Evolutionary conservation across 2,329 filamentous ascomycete genomes (phyloP), one percentile per base, ranked within the genome.

Genomic region (Plenodomus lindquistii): DNA sequence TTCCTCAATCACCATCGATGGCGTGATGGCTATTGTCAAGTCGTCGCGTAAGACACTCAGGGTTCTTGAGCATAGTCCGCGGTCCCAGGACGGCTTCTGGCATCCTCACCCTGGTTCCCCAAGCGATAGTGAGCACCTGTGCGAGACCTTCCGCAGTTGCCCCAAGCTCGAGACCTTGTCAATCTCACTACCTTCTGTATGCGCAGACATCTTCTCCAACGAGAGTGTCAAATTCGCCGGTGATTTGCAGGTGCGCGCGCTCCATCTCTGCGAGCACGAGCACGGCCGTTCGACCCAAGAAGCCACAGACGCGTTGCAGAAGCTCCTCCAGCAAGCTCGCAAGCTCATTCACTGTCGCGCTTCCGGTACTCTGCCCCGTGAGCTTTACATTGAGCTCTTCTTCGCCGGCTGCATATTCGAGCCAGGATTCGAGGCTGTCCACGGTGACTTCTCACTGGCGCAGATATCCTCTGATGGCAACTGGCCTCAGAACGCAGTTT

Each of bases 11-110:
- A 77, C 78, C 18, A 79, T 81, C 36, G 75, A 79, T 31, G 76
- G 78, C 39, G 75, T 82, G 51, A 77, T 81, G 60, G 75, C 78
- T 18, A 71, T 82, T 19, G 75, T 81, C 43, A 76, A 77, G 59
- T 73, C 78, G 19, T 80, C 79, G 2, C 70, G 70, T 49, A 59
- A 67, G 40, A 79, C 78, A 7, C 67, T 81, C 15, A 74, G 76
- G 41, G 76, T 80, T 37, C 72, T 81, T 19, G 79, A 81, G 65
- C 77, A 81, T 65, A 79, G 78, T 37, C 79, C 79, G n/a, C 74
- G 78, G 35, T 78, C 77, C 13, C 71, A 76, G 55, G 77, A 79
- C 59, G 78, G 77, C 59, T 80, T 80, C 70, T 77, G 72, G 65
- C 77, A 79, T 61, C 77, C 77, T 40, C 74, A 78, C 55, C 75